Conservation (phyloP, 1,284 basidiomycete species). For the Puccinia coronata region DNA sequence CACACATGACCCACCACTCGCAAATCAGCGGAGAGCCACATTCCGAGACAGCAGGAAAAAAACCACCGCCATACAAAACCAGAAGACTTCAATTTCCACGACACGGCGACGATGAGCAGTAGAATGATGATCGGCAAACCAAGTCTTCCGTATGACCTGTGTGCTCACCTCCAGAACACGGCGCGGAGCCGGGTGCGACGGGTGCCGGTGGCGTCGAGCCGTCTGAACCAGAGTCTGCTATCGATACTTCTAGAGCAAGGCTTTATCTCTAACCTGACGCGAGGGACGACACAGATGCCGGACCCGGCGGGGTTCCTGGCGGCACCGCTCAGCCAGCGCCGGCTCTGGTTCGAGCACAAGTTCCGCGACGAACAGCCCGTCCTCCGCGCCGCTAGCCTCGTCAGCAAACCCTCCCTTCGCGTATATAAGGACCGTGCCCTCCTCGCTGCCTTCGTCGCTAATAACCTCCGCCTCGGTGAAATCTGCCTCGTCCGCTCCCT, state of each 20-base stretch:
- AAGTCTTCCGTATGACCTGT: slow-evolving; percentile 65
- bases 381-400: not conserved
- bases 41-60: too few relatives aligned
- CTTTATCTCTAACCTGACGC: slow-evolving; percentile 75
- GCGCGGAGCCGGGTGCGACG: slow-evolving; percentile 76
- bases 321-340: slow-evolving; percentile 18
- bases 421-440: slow-evolving; percentile 18
- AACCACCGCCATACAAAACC: too few relatives aligned
- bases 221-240: slow-evolving; percentile 77
- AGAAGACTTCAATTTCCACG: too few relatives aligned
- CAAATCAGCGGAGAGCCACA: too few relatives aligned
- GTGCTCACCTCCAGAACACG: slow-evolving; percentile 80
- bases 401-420: slow-evolving; percentile 40
- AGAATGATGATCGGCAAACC: slow-evolving; percentile 17
- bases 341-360: slow-evolving; percentile 43
- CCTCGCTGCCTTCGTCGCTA: slow-evolving; percentile 12
- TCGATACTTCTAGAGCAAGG: slow-evolving; percentile 82
- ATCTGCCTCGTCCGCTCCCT: slow-evolving; percentile 41
- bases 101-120: too few relatives aligned
- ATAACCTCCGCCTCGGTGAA: slow-evolving; percentile 27
- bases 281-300: slow-evolving; percentile 72
- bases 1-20: too few relatives aligned
- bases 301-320: slow-evolving; percentile 20
- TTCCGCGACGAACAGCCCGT: slow-evolving; percentile 45
- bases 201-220: slow-evolving; percentile 73